Evolutionary conservation across 2,329 filamentous ascomycete species (phyloP), one percentile per base, ranked within the genome.

Genomic region (Blastomyces gilchristii): DNA sequence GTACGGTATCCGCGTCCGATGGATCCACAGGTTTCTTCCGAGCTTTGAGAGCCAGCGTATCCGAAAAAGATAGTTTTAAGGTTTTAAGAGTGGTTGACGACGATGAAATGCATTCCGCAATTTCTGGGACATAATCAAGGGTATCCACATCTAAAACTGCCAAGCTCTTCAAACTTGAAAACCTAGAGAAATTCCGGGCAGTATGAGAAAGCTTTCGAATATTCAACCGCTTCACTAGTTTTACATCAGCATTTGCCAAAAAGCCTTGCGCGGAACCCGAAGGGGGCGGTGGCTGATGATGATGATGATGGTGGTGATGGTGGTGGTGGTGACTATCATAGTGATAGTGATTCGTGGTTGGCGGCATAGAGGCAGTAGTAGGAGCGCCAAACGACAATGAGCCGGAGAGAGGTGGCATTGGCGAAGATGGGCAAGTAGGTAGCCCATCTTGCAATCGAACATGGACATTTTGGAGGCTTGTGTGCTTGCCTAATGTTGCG

Each of bases 91-190:
- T 83, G 1, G 80, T 76, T 1, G 81, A 77, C 0, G 81, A 86
- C 66, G 82, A 82, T 12, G 76, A 76, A 31, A 87, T 73, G 67
- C 83, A 86, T 5, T 76, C 69, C 65, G 79, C 81, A 65, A 87
- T 76, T 71, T 87, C 85, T 1, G 77, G 71, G 14, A 85, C 68
- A 41, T 83, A 75, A 43, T 85, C 82, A 4, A 86, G 74, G 37
- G 74, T 79, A 64, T 87, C 85, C 61, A 87, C 85, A 65, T 87
- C 85, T 43, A 87, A 75, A 7, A 87, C 74, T 3, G 79, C 74
- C 16, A 87, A 73, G 4, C 70, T 79, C 66, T 79, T 81, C 16
- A 87, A 75, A 47, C 79, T 78, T 58, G 77, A 81, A 73, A 87
- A 87, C 0, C 80, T 82, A 0, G 82, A 83, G 5, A 87, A 70